These are phyloP conservation scores for Fusarium sp. DNA, from an alignment of 2,329 filamentous ascomycete species.

Conservation along the genomic window DNA sequence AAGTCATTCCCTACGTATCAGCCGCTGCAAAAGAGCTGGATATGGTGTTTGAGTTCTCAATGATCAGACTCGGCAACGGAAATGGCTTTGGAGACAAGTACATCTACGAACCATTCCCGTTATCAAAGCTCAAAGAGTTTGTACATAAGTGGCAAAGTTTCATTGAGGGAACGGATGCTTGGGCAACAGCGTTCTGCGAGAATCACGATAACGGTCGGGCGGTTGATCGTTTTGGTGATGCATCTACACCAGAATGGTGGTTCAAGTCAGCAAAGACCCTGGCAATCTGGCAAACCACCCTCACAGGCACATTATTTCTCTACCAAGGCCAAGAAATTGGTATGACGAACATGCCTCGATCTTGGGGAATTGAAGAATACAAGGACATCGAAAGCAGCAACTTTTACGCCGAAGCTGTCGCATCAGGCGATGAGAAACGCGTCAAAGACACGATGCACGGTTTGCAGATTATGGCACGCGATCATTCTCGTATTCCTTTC, in stretches of 20 bases:
- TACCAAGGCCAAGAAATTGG: conserved; percentile 73
- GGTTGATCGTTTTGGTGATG: conserved; percentile 64
- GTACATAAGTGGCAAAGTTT: conserved; percentile 62
- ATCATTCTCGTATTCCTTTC: conserved; percentile 73
- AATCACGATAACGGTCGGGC: conserved; percentile 72
- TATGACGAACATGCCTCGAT: conserved; percentile 65
- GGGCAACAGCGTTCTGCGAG: conserved; percentile 71
- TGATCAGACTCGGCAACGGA: conserved; percentile 65
- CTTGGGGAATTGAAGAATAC: conserved; percentile 64
- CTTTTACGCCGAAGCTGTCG: conserved; percentile 59
- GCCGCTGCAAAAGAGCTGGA: conserved; percentile 64
- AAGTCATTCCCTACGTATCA: conserved; percentile 67
- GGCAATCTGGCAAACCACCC: conserved; percentile 59
- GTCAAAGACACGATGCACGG: conserved; percentile 61
- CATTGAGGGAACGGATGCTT: conserved; percentile 61
- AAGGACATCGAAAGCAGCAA: conserved; percentile 65
- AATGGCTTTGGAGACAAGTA: conserved; percentile 59
- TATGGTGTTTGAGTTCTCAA: conserved; percentile 71
- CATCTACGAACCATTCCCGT: conserved; percentile 61
- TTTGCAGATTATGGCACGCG: conserved; percentile 68
- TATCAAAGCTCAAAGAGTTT: conserved; percentile 57
- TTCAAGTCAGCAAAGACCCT: conserved; percentile 62
- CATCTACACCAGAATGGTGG: conserved; percentile 57
- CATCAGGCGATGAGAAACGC: conserved; percentile 49
- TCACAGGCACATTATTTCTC: conserved; percentile 66